Percentiles rank a stretch among this genome's conserved stretches.
Conservation (phyloP, 345 rosid species). For the Citrus sinensis region DNA sequence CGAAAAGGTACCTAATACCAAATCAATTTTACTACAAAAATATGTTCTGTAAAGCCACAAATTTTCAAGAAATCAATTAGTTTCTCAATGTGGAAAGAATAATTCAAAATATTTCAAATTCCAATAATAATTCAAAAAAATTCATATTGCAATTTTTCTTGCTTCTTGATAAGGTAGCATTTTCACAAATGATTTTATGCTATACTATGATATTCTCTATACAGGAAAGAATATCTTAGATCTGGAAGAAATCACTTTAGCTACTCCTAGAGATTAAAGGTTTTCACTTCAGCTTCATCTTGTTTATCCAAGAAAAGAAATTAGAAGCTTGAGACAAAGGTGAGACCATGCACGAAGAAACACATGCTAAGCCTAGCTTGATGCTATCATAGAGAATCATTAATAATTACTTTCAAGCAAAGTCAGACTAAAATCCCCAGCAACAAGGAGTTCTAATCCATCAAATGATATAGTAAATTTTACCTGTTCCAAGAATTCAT, state of each 20-base stretch:
- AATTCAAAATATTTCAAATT: neutral
- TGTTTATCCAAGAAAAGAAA: neutral
- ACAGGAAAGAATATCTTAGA: neutral
- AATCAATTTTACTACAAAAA: neutral
- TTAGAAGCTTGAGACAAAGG: neutral
- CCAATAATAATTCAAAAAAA: neutral
- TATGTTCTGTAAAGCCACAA: neutral
- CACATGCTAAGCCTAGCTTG: neutral
- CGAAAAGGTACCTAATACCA: neutral
- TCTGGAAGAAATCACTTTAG: neutral
- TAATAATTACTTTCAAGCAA: neutral
- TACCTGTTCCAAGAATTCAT: slow-evolving; percentile 83
- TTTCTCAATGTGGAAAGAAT: neutral
- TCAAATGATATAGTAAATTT: slow-evolving; percentile 18
- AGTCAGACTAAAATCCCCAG: neutral
- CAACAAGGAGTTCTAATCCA: neutral
- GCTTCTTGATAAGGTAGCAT: neutral
- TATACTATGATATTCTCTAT: neutral
- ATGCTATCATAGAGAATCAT: neutral
- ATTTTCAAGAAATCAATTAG: neutral
- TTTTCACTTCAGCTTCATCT: neutral
- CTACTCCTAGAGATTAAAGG: neutral
- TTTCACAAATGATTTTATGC: neutral
- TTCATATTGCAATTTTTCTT: neutral
- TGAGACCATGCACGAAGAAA: neutral